Evolutionary conservation across 768 basidiomycete genomes (phyloP).

Genomic region (Tephrocybe sp.): DNA sequence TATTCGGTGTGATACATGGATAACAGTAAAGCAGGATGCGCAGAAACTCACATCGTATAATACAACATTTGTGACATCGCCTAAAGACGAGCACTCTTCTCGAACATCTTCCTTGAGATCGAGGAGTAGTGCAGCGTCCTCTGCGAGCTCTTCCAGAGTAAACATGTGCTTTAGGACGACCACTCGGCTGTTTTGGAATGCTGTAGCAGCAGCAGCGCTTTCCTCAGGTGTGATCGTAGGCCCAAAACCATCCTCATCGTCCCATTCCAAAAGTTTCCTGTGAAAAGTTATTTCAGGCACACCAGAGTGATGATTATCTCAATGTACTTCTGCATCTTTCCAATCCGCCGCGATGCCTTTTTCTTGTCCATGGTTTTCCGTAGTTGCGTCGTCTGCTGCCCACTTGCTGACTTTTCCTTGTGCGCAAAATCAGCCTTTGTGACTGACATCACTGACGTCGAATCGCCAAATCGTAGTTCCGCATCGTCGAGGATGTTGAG

Average conservation of each 20-base stretch:
- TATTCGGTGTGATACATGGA: not conserved
- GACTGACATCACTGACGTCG: constrained; percentile 71
- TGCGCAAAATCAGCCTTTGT: constrained; percentile 77
- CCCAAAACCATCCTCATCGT: constrained; percentile 91
- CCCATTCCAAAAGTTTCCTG: constrained; percentile 94
- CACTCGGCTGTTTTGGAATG: constrained; percentile 66
- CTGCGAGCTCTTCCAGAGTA: constrained; percentile 77
- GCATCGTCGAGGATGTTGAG: constrained; percentile 87
- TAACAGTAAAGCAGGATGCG: not conserved
- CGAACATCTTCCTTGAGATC: constrained; percentile 97
- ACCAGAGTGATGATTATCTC: not conserved
- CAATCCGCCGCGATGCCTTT: constrained; percentile 70
- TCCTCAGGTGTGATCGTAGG: constrained; percentile 63
- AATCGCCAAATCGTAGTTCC: constrained; percentile 81
- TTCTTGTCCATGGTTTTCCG: constrained; percentile 76
- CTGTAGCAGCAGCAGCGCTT: constrained; percentile 27
- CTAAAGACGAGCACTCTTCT: constrained; percentile 86
- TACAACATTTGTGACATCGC: constrained; percentile 94
- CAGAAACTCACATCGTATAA: constrained; percentile 81
- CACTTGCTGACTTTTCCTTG: constrained; percentile 49
- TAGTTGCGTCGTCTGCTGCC: constrained; percentile 41
- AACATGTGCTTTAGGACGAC: constrained; percentile 98
- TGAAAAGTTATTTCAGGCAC: not conserved
- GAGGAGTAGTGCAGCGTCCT: constrained; percentile 81
- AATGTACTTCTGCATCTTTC: constrained; percentile 83